Base-by-base conservation (phyloP, 2,329 filamentous ascomycete species). In the Alternaria infectoria region DNA sequence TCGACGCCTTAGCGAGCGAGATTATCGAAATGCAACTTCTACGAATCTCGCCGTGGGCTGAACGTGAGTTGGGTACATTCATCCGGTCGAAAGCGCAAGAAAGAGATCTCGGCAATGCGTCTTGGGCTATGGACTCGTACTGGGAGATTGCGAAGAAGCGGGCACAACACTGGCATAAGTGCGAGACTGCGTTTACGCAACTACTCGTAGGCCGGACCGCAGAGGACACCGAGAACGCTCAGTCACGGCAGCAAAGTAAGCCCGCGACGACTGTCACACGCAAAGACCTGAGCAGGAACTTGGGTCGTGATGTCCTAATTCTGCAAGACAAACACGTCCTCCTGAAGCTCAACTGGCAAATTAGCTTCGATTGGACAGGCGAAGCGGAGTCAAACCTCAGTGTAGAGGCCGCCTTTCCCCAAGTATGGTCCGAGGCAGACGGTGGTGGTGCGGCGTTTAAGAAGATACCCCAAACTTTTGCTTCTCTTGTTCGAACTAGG, bases 281-380 rank as follows among this genome's bases (percentile, higher is more conserved):
- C 36, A 81, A 78, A 0, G 84, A 88, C 6, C 64, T 92, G 11
- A 73, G 88, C 1, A 82, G 84, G 0, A 83, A 78, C 63, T 67
- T 82, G 3, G 79, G 79, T 66, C 69, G 75, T 17, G 26, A 75
- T 13, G 57, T 68, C 3, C 69, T 69, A 56, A 72, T 54, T 66
- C 69, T 80, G 58, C 78, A 52, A 75, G 76, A 80, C 1, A 73
- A 76, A 1, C 64, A 80, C 10, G 81, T 85, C 3, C 75, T 82
- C 11, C 59, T 89, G 5, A 84, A 87, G 25, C 79, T 92, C 2
- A 82, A 84, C 60, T 93, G 90, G 90, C 81, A 78, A 50, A 88
- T 91, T 46, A 78, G 79, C 2, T 91, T 92, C 71, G 90, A 92
- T 76, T 92, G 90, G 90, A 90, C 89, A 0, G 90, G 90, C 6